Base-by-base conservation (phyloP, 75 land plant species). In the Gnetum montanum region DNA sequence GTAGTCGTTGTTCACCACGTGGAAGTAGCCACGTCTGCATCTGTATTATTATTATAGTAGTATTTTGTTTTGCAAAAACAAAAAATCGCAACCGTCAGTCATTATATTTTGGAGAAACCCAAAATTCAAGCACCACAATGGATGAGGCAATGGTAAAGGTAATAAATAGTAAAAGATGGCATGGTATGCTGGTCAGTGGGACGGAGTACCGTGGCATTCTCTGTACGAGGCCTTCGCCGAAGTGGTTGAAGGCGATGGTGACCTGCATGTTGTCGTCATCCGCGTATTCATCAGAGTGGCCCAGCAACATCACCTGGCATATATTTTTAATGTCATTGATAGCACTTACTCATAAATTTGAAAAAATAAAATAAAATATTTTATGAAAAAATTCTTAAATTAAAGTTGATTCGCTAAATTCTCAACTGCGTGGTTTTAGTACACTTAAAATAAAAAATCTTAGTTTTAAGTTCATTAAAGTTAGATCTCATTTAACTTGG, bases 1-100 rank as follows among this genome's bases (percentile, higher is more conserved):
- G 61, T 89, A 89, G 57, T 86, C 81, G 51, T 89, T 89, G 75
- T 89, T 90, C 54, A 90, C 83, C 7, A 90, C 88, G 51, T 90
- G 96, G 69, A 87, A 83, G 46, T 84, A 78, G 8, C 96, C 96
- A 58, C 73, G 80, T 34, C 96, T 73, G 61, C 97, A 87, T 60
- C 96, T 79, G 83, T 43, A 62, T 63, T 20, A 13, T 4, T 2
- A 4, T 8, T 23, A 20, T 30, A 27, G 3, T 12, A 3, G 22
- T n/a, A 20, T 8, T 2, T 31, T 60, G 29, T 19, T 19, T 24
- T 19, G n/a, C 20, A 54, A 4, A 11, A 20, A 13, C 15, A 16
- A 26, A 23, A 60, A 7, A 1, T 26, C 15, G 3, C 8, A 43
- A 16, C 45, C 6, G 2, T 12, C 7, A 35, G n/a, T 8, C 18